Conservation (phyloP, 345 rosid species). For the Eucalyptus coolabah region DNA sequence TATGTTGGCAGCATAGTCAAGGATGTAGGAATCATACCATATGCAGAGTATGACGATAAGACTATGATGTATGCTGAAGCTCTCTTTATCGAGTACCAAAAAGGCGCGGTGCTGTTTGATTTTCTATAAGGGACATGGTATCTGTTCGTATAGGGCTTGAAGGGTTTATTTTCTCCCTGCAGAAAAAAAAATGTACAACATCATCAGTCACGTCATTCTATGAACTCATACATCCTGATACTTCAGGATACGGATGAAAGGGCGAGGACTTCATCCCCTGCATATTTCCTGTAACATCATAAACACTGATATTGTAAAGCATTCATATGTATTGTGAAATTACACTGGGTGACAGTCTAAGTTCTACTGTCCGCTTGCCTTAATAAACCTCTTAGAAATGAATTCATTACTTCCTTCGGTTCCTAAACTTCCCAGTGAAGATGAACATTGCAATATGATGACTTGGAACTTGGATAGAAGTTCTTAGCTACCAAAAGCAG, state of each 20-base stretch:
- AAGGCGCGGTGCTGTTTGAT: conserved; percentile 61
- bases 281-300: background rate
- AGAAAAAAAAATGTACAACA: background rate
- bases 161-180: conserved; percentile 82
- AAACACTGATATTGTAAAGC: background rate
- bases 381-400: background rate
- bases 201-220: background rate
- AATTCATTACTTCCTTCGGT: background rate
- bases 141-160: conserved; percentile 61
- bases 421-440: background rate
- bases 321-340: background rate
- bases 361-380: background rate
- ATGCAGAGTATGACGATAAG: conserved; percentile 79
- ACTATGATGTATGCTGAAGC: conserved; percentile 81
- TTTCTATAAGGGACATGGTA: conserved; percentile 63
- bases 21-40: conserved; percentile 26
- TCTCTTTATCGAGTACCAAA: conserved; percentile 97
- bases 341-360: background rate
- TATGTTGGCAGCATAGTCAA: background rate
- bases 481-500: background rate
- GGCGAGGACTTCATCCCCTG: background rate
- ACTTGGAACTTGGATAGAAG: background rate
- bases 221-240: background rate
- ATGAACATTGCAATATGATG: background rate
- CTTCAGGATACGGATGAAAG: background rate